A percentile compares a stretch with the other conserved stretches of the same genome.
Evolutionary conservation across 805 yeast species (phyloP).

Genomic region (Komagataella phaffii): DNA sequence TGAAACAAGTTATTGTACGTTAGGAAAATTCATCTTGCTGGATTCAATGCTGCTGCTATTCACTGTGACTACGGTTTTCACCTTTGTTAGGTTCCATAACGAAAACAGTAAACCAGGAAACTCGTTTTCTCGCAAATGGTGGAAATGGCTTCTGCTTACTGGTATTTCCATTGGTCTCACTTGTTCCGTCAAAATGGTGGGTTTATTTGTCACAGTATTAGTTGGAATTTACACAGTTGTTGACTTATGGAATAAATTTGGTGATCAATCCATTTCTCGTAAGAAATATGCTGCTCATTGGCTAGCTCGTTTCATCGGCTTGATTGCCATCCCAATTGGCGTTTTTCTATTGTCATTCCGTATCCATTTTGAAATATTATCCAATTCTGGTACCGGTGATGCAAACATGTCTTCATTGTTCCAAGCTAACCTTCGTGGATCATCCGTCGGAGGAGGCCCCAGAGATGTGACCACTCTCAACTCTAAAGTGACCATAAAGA

Average conservation of each 20-base stretch:
- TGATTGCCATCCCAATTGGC: constrained; percentile 48
- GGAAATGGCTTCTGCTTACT: constrained; percentile 80
- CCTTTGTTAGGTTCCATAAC: constrained; percentile 61
- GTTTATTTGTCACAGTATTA: constrained; percentile 74
- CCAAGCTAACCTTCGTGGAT: constrained; percentile 72
- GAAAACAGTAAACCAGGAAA: constrained; percentile 29
- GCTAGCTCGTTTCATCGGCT: constrained; percentile 49
- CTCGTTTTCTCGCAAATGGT: constrained; percentile 68
- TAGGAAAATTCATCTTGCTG: constrained; percentile 79
- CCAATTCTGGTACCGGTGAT: constrained; percentile 78
- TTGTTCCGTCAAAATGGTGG: constrained; percentile 93
- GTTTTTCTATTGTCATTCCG: constrained; percentile 60
- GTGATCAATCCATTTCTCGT: constrained; percentile 45
- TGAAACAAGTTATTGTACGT: constrained; percentile 73
- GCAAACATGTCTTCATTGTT: constrained; percentile 73
- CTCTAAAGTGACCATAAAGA: constrained; percentile 50
- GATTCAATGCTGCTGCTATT: constrained; percentile 88
- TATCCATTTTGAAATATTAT: constrained; percentile 60
- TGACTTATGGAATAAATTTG: constrained; percentile 78
- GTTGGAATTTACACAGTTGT: constrained; percentile 84
- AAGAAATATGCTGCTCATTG: constrained; percentile 44
- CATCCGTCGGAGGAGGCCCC: constrained; percentile 54
- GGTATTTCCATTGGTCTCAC: constrained; percentile 77
- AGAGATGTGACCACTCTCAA: constrained; percentile 44
- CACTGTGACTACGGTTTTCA: constrained; percentile 70